Evolutionary conservation across 2,329 filamentous ascomycete species (phyloP).

Genomic region (Venturia aucupariae): DNA sequence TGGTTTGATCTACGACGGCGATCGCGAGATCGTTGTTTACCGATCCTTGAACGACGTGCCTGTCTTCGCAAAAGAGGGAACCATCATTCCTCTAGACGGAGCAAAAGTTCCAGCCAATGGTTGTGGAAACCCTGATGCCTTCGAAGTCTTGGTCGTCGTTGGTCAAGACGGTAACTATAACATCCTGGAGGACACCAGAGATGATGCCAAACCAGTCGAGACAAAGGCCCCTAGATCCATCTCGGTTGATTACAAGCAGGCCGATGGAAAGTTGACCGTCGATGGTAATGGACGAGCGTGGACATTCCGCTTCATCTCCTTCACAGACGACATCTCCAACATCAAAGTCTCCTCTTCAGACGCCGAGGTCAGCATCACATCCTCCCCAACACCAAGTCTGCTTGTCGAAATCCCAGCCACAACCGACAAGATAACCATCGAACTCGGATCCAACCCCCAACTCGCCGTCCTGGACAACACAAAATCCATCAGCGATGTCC

Average conservation of each 20-base stretch:
- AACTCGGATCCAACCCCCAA: constrained; percentile 23
- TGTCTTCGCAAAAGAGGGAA: constrained; percentile 46
- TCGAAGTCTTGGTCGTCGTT: constrained; percentile 42
- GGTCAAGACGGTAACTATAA: constrained; percentile 40
- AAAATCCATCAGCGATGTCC: constrained; percentile 24
- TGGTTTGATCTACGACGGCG: constrained; percentile 48
- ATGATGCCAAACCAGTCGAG: constrained; percentile 25
- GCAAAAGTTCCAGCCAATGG: constrained; percentile 37
- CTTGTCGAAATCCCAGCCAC: constrained; percentile 3
- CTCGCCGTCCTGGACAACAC: constrained; percentile 27
- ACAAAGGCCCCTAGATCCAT: background rate
- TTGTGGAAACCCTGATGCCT: constrained; percentile 35
- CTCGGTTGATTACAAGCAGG: constrained; percentile 30
- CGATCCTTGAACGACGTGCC: constrained; percentile 43
- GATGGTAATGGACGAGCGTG: constrained; percentile 19
- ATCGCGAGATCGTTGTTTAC: constrained; percentile 43
- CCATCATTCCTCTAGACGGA: constrained; percentile 49
- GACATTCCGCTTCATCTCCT: constrained; percentile 26
- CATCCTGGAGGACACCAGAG: constrained; percentile 40
- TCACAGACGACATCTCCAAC: background rate
- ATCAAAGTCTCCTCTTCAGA: constrained; percentile 2
- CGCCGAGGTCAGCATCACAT: background rate
- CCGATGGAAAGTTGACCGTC: constrained; percentile 27
- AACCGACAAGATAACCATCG: background rate
- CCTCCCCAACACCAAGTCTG: background rate